Conservation (phyloP, 768 basidiomycete species). For the Daedaleopsis nitida region DNA sequence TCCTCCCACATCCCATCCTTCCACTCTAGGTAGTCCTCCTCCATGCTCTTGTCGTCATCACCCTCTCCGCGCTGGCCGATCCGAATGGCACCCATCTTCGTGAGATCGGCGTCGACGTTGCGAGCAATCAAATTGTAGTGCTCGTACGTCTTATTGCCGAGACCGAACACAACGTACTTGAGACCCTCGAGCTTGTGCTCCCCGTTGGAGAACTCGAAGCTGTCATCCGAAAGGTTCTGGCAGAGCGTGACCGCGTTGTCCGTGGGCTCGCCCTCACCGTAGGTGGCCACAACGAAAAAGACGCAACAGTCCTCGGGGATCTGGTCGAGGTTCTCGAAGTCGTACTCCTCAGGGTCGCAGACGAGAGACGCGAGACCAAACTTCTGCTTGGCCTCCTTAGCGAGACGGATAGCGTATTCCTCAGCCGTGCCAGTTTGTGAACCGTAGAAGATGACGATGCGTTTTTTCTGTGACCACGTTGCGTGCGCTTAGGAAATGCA, state of each 20-base stretch:
- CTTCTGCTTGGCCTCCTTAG: constrained; percentile 96
- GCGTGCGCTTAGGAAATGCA: constrained; percentile 1
- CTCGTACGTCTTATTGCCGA: constrained; percentile 93
- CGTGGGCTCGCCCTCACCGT: constrained; percentile 98
- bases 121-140: constrained; percentile 93
- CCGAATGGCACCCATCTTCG: constrained; percentile 78
- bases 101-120: constrained; percentile 71
- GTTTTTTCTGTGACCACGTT: constrained; percentile 75
- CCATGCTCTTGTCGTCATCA: constrained; percentile 99
- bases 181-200: constrained; percentile 75
- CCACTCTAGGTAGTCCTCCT: constrained; percentile 99
- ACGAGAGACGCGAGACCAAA: constrained; percentile 95
- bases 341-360: constrained; percentile 98
- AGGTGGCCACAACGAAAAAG: constrained; percentile 97
- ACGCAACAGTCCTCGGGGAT: constrained; percentile 85
- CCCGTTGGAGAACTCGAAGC: constrained; percentile 85
- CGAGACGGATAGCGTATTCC: constrained; percentile 95
- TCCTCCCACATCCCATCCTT: constrained; percentile 97
- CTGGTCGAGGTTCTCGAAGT: constrained; percentile 94
- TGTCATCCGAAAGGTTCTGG: constrained; percentile 87
- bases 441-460: constrained; percentile 95
- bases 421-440: constrained; percentile 99
- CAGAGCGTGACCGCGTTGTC: constrained; percentile 95
- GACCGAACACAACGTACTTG: constrained; percentile 93
- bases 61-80: constrained; percentile 94